Evolutionary conservation across 441 rosid genomes (phyloP).

Genomic region (Gossypium schwendimanii): DNA sequence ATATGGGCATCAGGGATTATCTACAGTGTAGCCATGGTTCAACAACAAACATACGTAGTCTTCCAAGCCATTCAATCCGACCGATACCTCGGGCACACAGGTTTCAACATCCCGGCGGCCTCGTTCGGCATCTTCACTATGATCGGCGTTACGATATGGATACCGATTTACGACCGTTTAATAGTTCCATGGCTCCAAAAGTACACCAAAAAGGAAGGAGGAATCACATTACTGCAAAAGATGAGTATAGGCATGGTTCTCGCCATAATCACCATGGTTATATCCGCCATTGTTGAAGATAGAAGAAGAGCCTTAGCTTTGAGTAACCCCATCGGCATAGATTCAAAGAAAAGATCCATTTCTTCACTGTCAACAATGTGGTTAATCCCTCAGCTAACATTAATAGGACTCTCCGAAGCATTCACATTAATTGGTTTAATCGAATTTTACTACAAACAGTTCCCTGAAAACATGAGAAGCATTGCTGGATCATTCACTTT

Average conservation of each 20-base stretch:
- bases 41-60: constrained; percentile 48
- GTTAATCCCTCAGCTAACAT: constrained; percentile 56
- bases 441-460: constrained; percentile 63
- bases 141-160: constrained; percentile 52
- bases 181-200: constrained; percentile 43
- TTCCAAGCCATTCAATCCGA: constrained; percentile 64
- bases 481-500: constrained; percentile 44
- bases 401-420: constrained; percentile 52
- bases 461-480: constrained; percentile 68
- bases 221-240: constrained; percentile 58
- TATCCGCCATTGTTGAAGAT: constrained; percentile 49
- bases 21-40: constrained; percentile 36
- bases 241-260: constrained; percentile 55
- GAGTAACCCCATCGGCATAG: constrained; percentile 35
- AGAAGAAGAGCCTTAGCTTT: constrained; percentile 37
- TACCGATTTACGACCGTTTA: constrained; percentile 57
- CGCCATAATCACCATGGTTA: constrained; percentile 39
- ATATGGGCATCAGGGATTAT: constrained; percentile 45
- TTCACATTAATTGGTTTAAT: constrained; percentile 36
- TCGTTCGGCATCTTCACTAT: constrained; percentile 47
- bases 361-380: constrained; percentile 55
- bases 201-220: constrained; percentile 49
- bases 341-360: constrained; percentile 35
- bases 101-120: constrained; percentile 53
- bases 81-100: constrained; percentile 32